Evolutionary conservation across 352 stramenopile genomes (phyloP).

Genomic region (Peronospora tabacina): DNA sequence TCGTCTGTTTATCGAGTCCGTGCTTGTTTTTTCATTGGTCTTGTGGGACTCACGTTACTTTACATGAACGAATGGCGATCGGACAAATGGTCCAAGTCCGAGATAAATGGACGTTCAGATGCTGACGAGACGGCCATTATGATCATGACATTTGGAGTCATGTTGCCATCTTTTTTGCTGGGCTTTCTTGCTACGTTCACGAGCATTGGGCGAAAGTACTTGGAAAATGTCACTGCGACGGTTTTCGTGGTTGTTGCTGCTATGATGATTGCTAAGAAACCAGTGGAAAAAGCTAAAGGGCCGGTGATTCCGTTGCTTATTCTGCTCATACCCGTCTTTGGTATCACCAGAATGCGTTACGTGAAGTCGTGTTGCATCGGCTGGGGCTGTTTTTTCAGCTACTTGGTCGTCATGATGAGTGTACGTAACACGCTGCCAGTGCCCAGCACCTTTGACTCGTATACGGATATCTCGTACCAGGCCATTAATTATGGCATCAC

Average conservation of each 20-base stretch:
- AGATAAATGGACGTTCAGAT: slow-evolving; percentile 27
- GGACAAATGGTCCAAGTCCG: slow-evolving; percentile 34
- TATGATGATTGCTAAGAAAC: slow-evolving; percentile 78
- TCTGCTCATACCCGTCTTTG: slow-evolving; percentile 74
- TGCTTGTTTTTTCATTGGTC: slow-evolving; percentile 47
- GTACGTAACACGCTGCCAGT: slow-evolving; percentile 33
- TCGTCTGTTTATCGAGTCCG: slow-evolving; percentile 48
- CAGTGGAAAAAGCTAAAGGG: slow-evolving; percentile 54
- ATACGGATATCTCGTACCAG: slow-evolving; percentile 74
- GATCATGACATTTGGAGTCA: slow-evolving; percentile 52
- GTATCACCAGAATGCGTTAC: slow-evolving; percentile 79
- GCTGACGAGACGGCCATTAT: slow-evolving; percentile 41
- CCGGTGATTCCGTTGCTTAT: slow-evolving; percentile 73
- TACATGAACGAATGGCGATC: slow-evolving; percentile 47
- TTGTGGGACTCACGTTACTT: slow-evolving; percentile 47
- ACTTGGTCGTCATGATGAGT: slow-evolving; percentile 54
- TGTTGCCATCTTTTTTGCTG: slow-evolving; percentile 45
- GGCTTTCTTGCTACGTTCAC: slow-evolving; percentile 52
- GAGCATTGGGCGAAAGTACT: slow-evolving; percentile 32
- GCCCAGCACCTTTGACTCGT: slow-evolving; percentile 44
- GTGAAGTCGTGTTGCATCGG: slow-evolving; percentile 63
- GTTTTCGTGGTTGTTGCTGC: slow-evolving; percentile 54
- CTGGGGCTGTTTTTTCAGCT: slow-evolving; percentile 63
- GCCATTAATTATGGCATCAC: slow-evolving; percentile 78
- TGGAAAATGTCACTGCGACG: slow-evolving; percentile 54